These are phyloP conservation scores for Triangularia verruculosa DNA, from an alignment of 2,329 filamentous ascomycete genomes.

Conservation along the genomic window DNA sequence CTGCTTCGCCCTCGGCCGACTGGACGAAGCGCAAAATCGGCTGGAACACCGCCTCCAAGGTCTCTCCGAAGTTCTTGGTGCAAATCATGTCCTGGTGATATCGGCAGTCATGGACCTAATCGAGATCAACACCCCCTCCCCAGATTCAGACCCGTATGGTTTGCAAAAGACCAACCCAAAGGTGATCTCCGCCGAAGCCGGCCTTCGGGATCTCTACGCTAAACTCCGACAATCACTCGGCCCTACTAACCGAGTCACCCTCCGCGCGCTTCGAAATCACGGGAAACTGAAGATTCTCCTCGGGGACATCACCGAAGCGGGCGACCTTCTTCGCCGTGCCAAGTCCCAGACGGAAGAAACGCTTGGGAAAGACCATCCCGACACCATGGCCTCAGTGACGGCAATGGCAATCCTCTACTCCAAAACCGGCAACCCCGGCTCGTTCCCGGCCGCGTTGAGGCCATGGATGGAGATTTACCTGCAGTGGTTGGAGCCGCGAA, in stretches of 20 bases:
- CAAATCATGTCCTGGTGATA: background rate
- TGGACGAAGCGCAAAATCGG: background rate
- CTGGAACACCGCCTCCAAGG: background rate
- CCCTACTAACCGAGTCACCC: background rate
- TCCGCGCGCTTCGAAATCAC: background rate
- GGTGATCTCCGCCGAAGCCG: background rate
- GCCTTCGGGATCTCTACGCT: background rate
- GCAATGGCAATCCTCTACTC: background rate
- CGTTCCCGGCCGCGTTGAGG: background rate
- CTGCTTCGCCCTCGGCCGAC: background rate
- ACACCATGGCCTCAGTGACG: background rate
- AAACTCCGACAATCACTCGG: background rate
- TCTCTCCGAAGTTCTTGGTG: background rate
- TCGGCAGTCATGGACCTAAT: background rate
- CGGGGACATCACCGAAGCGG: background rate
- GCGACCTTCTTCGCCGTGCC: background rate
- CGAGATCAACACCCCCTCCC: background rate
- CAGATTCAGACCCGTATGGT: background rate
- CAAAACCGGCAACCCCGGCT: background rate
- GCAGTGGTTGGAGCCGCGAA: background rate
- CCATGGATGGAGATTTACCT: background rate
- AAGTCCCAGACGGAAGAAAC: background rate
- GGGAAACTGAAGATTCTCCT: background rate
- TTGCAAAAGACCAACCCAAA: background rate
- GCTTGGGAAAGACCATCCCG: background rate